Evolutionary conservation across 164 flowering plant species (phyloP), one percentile per base, ranked within the genome.

Genomic region (Vitis labrusca): DNA sequence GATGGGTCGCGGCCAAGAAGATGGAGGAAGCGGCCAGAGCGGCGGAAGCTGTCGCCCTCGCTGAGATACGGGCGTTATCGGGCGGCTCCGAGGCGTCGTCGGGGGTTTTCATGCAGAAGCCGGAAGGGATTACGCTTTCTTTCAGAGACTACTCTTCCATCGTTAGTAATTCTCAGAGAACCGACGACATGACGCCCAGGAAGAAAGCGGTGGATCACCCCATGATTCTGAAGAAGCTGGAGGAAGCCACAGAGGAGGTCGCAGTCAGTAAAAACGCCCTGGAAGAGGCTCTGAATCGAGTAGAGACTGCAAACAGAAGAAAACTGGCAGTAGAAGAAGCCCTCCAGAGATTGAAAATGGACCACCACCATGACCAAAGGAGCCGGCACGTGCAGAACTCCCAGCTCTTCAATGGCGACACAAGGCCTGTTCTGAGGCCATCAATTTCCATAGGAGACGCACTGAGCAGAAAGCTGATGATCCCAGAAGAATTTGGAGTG

Each of bases 21-120:
- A 84, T 89, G 85, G 87, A 87, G 65, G 93, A 89, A 66, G 93
- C 93, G 10, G 93, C 93, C 1, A 80, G 66, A 54, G 93, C 93
- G 9, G 85, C 83, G 9, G 93, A 89, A 74, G 88, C 91, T 19
- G 82, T 85, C 12, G 93, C 93, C 1, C 67, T 85, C 14, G 85
- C 87, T 3, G 88, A 85, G 75, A 79, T 80, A 56, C 81, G 78
- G 54, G 73, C 76, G n/a, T 63, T 78, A 2, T 50, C 73, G 1
- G 37, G 32, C 55, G 58, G 13, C 44, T 37, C 44, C 30, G 78
- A 70, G 37, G 64, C 10, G 10, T 54, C 67, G 7, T 23, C 66
- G 10, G 74, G 63, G 16, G 65, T 51, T 55, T 15, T 50, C 55
- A 61, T 70, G 56, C 83, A 79, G 30, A 79, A 78, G 59, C 81